phyloP scores from a whole-genome alignment of 306 rosid species.

The Clitoria ternatea region DNA sequence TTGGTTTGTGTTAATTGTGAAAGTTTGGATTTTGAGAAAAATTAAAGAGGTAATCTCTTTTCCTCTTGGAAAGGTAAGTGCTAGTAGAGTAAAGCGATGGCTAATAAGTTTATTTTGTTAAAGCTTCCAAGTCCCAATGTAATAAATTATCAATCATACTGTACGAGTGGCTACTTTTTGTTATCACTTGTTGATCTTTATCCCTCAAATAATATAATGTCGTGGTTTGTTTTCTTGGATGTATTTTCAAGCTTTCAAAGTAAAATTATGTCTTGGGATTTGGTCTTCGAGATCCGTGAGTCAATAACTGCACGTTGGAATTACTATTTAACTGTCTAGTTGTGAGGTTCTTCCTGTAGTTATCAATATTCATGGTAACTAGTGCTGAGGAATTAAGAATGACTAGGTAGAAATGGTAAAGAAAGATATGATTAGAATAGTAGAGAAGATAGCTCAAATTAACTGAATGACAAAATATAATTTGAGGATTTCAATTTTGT shows the following conservation, averaged over 20 bases:
- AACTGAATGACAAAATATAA: not conserved
- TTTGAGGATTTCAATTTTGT: not conserved
- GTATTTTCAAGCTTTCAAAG: not conserved
- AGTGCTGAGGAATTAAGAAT: not conserved
- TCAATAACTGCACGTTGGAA: not conserved
- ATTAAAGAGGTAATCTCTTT: not conserved
- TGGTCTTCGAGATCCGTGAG: not conserved
- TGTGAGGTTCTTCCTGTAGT: not conserved
- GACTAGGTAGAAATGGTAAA: not conserved
- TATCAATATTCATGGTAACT: not conserved
- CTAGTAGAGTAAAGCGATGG: slow-evolving; percentile 17
- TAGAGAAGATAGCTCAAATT: not conserved
- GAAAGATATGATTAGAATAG: not conserved
- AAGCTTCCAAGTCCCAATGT: not conserved
- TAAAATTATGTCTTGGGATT: not conserved
- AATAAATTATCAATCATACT: not conserved
- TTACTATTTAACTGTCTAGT: not conserved
- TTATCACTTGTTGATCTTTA: not conserved
- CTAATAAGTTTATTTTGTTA: not conserved
- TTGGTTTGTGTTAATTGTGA: slow-evolving; percentile 8
- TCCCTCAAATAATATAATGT: not conserved
- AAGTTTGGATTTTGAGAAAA: not conserved
- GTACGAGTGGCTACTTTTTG: not conserved
- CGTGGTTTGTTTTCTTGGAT: not conserved
- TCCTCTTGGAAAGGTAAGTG: not conserved